Percentiles rank a stretch among this genome's conserved stretches.
These are phyloP conservation scores for Viridothelium virens DNA, from an alignment of 495 filamentous ascomycete species.

Conservation along the genomic window DNA sequence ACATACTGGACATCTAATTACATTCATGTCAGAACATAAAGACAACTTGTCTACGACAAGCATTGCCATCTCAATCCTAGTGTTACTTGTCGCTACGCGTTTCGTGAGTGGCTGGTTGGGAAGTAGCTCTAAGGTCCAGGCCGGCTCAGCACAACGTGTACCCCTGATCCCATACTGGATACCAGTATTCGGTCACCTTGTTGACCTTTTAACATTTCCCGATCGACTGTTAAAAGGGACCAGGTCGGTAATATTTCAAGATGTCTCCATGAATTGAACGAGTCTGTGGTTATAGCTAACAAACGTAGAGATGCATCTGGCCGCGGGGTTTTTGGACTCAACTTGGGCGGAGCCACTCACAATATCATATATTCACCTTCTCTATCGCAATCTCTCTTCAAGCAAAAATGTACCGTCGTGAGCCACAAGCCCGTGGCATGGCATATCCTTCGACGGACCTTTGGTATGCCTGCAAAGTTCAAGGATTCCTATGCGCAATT, in stretches of 20 bases:
- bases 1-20: background rate
- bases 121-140: background rate
- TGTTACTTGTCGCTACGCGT: conserved; percentile 23
- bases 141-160: conserved; percentile 29
- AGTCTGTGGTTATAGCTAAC: background rate
- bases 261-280: conserved; percentile 7
- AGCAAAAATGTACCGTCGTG: conserved; percentile 30
- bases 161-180: conserved; percentile 52
- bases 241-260: conserved; percentile 32
- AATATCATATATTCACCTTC: conserved; percentile 46
- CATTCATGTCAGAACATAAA: background rate
- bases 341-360: conserved; percentile 43
- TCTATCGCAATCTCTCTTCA: conserved; percentile 42
- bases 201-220: conserved; percentile 42
- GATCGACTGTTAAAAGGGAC: conserved; percentile 37
- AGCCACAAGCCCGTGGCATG: conserved; percentile 35
- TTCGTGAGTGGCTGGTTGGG: conserved; percentile 18
- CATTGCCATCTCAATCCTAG: conserved; percentile 13
- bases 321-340: conserved; percentile 46
- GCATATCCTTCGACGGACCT: conserved; percentile 43
- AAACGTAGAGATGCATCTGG: conserved; percentile 34
- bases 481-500: conserved; percentile 32
- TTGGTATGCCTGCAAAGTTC: conserved; percentile 38
- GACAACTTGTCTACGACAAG: background rate
- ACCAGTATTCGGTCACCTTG: conserved; percentile 49